phyloP scores from a whole-genome alignment of 106 monocot species.

The Gastrodia elata region DNA sequence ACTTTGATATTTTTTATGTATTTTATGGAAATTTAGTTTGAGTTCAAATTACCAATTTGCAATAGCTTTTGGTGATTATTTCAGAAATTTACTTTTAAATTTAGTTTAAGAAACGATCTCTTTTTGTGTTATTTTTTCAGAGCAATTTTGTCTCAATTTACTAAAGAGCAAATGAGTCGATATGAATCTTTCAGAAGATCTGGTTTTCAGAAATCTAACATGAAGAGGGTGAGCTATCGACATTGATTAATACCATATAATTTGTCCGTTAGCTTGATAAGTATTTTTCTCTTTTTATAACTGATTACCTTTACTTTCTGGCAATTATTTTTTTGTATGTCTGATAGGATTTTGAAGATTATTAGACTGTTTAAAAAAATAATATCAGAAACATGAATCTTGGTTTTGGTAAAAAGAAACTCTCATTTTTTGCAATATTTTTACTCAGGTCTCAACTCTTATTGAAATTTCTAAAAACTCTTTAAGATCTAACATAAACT shows the following conservation, averaged over 20 bases:
- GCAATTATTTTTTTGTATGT: background rate
- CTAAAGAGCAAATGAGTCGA: constrained; percentile 87
- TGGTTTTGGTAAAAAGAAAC: too few species aligned
- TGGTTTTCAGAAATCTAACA: constrained; percentile 93
- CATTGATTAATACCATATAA: background rate
- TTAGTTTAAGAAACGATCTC: background rate
- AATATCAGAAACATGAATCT: too few species aligned
- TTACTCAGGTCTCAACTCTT: too few species aligned
- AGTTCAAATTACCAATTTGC: background rate
- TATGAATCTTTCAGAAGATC: constrained; percentile 97
- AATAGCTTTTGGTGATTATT: background rate
- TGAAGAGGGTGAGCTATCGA: constrained; percentile 55
- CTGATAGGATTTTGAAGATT: too few species aligned
- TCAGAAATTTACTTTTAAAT: background rate
- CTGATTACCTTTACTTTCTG: background rate
- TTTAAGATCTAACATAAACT: too few species aligned
- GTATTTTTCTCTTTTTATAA: background rate
- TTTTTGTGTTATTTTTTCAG: constrained; percentile 20
- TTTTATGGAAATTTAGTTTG: background rate
- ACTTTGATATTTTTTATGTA: too few species aligned
- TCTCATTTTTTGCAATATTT: too few species aligned
- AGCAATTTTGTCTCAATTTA: constrained; percentile 71
- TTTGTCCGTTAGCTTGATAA: background rate
- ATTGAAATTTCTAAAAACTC: too few species aligned
- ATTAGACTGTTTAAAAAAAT: too few species aligned